Evolutionary conservation across 345 rosid genomes (phyloP), one percentile per base, ranked within the genome.

Genomic region (Tarenaya hassleriana): DNA sequence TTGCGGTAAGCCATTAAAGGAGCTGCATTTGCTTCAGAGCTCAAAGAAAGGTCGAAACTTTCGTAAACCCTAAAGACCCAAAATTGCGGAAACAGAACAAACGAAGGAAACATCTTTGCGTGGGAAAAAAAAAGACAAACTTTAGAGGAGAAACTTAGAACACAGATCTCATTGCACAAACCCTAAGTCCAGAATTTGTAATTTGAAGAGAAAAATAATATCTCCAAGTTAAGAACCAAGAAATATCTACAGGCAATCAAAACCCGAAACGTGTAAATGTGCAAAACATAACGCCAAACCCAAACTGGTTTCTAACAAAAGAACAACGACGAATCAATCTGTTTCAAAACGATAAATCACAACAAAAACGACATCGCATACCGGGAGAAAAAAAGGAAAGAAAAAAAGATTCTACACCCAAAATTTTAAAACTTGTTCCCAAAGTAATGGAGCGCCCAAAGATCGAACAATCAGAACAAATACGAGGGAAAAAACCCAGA

Each of bases 31-130:
- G 7, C 21, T 42, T 39, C 38, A 7, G 8, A 32, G 29, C 29
- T 27, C 53, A 50, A 20, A 67, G 41, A 24, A 60, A 55, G 53
- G 39, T 56, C 56, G 52, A 50, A 56, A 10, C 29, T 42, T 51
- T 58, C 33, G 38, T 8, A 67, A 37, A 52, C 48, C 41, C 48
- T 20, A 50, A 17, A 40, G 41, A 41, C 37, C 29, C 42, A 55
- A 45, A 67, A 55, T 38, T 44, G 41, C 53, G 33, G 52, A 52
- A 42, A 40, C 48, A 24, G 55, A 45, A 21, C 34, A 44, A 64
- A 50, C 20, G 31, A 8, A 18, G 13, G 43, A 38, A 8, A 11
- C 4, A 29, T 9, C 9, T 41, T 12, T 42, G 18, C 9, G 12
- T 3, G 7, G 24, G 10, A 31, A 7, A 20, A 32, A 39, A 41